These are phyloP conservation scores for Trifolium pratense DNA, from an alignment of 306 rosid genomes.

Conservation along the genomic window DNA sequence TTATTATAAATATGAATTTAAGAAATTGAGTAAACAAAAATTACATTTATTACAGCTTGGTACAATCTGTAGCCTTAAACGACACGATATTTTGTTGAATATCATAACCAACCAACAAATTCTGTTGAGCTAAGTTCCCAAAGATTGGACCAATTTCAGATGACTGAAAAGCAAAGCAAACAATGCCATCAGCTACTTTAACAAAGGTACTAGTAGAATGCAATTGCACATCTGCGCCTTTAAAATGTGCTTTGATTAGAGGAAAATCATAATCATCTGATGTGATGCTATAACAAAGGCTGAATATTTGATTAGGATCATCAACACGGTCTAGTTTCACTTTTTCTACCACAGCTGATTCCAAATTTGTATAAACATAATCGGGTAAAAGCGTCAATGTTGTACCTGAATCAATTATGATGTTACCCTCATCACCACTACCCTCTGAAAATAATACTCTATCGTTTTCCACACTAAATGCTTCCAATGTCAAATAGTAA, in stretches of 20 bases:
- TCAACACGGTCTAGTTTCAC: conserved; percentile 8
- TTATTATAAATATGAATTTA: not conserved
- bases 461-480: not conserved
- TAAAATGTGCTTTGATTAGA: conserved; percentile 42
- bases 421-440: not conserved
- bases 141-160: not conserved
- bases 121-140: conserved; percentile 59
- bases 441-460: not conserved
- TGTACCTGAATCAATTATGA: conserved; percentile 57
- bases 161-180: conserved; percentile 53
- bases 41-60: not conserved
- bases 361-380: conserved; percentile 29
- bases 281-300: conserved; percentile 42
- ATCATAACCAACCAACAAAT: conserved; percentile 66
- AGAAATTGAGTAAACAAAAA: not conserved
- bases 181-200: not conserved
- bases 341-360: conserved; percentile 11
- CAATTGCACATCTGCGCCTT: conserved; percentile 47
- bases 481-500: conserved; percentile 31
- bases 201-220: conserved; percentile 42
- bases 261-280: not conserved
- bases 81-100: conserved; percentile 32
- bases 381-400: conserved; percentile 38
- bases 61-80: conserved; percentile 57
- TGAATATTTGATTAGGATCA: not conserved